phyloP scores from a whole-genome alignment of 1,139 yeast genomes.

The Chernovozyma aurita region DNA sequence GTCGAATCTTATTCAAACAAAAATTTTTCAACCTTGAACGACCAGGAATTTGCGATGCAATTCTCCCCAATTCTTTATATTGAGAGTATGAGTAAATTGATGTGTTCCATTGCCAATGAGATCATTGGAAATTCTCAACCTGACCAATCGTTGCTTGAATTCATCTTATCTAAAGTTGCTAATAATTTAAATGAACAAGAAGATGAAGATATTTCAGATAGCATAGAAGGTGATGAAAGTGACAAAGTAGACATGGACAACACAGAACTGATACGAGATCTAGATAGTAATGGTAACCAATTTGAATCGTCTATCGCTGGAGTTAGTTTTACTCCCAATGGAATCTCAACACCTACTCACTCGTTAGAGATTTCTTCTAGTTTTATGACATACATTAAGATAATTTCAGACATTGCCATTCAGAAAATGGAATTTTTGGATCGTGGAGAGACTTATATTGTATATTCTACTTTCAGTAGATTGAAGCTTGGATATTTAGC shows the following conservation, averaged over 20 bases:
- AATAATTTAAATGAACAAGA: constrained; percentile 16
- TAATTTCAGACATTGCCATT: constrained; percentile 31
- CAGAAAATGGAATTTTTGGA: constrained; percentile 41
- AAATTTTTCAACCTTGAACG: constrained; percentile 23
- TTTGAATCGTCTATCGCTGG: not conserved
- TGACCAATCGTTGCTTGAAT: constrained; percentile 22
- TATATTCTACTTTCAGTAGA: constrained; percentile 37
- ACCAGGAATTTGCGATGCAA: constrained; percentile 27
- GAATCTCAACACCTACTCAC: not conserved
- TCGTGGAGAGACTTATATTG: constrained; percentile 42
- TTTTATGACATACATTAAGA: constrained; percentile 26
- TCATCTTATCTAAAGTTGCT: constrained; percentile 24
- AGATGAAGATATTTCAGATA: not conserved
- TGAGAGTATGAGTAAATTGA: constrained; percentile 39
- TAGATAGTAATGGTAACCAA: not conserved
- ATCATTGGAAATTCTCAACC: constrained; percentile 16
- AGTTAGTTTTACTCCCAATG: not conserved
- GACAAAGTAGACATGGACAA: not conserved
- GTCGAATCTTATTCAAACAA: constrained; percentile 32
- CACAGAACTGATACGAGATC: not conserved
- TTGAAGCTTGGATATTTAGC: constrained; percentile 40
- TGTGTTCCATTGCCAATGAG: constrained; percentile 29
- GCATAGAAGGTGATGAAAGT: not conserved
- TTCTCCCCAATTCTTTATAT: constrained; percentile 42
- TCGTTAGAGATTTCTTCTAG: constrained; percentile 16